phyloP scores from a whole-genome alignment of 1,284 basidiomycete species.

The Ceratobasidium sp. region DNA sequence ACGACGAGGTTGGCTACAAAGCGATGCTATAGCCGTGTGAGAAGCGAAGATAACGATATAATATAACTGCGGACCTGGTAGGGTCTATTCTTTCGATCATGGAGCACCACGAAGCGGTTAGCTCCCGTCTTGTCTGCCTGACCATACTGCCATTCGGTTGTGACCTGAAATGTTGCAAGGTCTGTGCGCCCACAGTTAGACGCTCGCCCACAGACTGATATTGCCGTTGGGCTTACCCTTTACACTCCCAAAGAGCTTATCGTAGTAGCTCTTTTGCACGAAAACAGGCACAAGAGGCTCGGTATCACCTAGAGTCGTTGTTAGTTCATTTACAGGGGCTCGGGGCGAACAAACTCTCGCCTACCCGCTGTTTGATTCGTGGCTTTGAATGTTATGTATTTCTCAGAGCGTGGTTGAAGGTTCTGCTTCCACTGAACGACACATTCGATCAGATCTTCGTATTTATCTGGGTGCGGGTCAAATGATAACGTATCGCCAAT shows the following conservation, averaged over 20 bases:
- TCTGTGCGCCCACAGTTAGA: no score
- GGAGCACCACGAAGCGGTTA: not conserved
- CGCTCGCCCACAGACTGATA: no score
- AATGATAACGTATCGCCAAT: not conserved
- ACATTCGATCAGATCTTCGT: no score
- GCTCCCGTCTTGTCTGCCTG: not conserved
- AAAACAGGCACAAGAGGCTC: not conserved
- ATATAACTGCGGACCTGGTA: not conserved
- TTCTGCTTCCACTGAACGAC: no score
- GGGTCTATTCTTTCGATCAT: not conserved
- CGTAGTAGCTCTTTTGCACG: not conserved
- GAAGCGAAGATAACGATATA: not conserved
- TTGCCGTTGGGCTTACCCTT: not conserved
- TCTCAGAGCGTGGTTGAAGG: no score
- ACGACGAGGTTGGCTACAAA: not conserved
- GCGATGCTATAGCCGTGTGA: not conserved
- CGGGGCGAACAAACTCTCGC: not conserved
- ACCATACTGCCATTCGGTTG: constrained; percentile 1
- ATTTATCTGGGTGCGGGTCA: not conserved
- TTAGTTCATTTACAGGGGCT: not conserved
- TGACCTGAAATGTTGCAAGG: not conserved
- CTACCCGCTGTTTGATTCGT: not conserved
- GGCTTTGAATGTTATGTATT: not conserved
- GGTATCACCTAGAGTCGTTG: not conserved
- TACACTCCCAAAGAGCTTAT: not conserved